Evolutionary conservation across 352 stramenopile genomes (phyloP), one percentile per base, ranked within the genome.

Genomic region (Peronospora farinosa): DNA sequence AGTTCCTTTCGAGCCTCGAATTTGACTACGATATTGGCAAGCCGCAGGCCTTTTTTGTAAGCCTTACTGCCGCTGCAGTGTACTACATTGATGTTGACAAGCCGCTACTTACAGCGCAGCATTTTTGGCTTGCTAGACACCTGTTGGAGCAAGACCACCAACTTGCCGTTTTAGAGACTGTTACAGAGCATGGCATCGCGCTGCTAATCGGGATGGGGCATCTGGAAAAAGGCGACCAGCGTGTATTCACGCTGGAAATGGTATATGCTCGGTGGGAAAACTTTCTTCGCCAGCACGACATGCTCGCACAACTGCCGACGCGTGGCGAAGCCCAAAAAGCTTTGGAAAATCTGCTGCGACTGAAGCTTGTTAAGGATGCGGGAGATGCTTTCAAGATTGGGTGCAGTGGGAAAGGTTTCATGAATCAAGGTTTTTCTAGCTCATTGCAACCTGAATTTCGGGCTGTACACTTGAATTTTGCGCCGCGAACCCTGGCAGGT

Each of bases 201-300:
- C 56, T 93, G 19, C 47, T 91, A 11, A 76, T 91, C 13, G 80
- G 75, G 8, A 93, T 91, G 82, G 78, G 74, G 35, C 76, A 87
- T 35, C 50, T 91, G 2, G 80, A 93, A 47, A 77, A 77, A 43
- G 67, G 79, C 7, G 72, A 67, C 15, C 71, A 85, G 47, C 57
- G 58, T 4, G 72, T 83, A 17, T 88, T 83, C 45, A 91, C 82
- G 40, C 67, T 93, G 27, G 82, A 91, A 52, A 93, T 91, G 82
- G 74, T 93, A 13, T 93, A 88, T 46, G 56, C 67, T 40, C 72
- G 77, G 23, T 93, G 82, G 79, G 66, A 86, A 40, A 66, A 71
- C n/a, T 93, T 93, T 40, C 77, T 79, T 43, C 79, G 78, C 15
- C 78, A 87, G 54, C 77, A 89, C 52, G 77, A 88, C 33, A 62